phyloP scores from a whole-genome alignment of 202 grass and related monocot species.

The Carex sylvatica region DNA sequence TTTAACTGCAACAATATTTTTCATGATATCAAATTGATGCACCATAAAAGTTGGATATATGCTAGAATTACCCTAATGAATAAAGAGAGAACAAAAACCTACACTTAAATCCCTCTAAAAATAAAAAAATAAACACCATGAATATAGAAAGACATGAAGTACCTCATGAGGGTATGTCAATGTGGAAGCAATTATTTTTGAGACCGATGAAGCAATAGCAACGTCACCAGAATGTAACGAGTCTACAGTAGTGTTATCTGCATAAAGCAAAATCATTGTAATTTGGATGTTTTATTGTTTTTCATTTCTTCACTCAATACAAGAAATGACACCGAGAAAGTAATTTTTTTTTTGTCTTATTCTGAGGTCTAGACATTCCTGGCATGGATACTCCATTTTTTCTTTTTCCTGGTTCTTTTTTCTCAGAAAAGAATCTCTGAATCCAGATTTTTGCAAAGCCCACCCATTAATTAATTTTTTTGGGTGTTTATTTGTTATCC shows the following conservation, averaged over 20 bases:
- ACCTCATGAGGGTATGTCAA: constrained; percentile 99
- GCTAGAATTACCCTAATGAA: not conserved
- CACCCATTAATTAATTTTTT: not conserved
- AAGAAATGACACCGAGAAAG: not conserved
- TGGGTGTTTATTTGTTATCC: not conserved
- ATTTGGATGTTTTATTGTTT: constrained; percentile 1
- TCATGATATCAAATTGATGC: not conserved
- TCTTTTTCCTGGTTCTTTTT: not conserved
- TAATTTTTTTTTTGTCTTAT: not conserved
- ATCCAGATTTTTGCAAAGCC: not conserved
- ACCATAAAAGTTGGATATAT: not conserved
- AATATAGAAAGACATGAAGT: not conserved
- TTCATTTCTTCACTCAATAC: not conserved
- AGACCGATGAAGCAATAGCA: constrained; percentile 90
- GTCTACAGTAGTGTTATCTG: constrained; percentile 87
- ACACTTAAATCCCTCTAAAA: not conserved
- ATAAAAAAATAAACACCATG: not conserved
- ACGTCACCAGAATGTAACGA: constrained; percentile 80
- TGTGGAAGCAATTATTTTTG: constrained; percentile 86
- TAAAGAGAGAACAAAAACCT: not conserved
- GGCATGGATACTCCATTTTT: not conserved
- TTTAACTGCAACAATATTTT: not conserved
- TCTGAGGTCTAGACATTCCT: not conserved
- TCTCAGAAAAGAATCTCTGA: not conserved
- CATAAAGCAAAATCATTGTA: constrained; percentile 21